Base-by-base conservation (phyloP, 2,329 filamentous ascomycete species). In the Lasiodiplodia theobromae region DNA sequence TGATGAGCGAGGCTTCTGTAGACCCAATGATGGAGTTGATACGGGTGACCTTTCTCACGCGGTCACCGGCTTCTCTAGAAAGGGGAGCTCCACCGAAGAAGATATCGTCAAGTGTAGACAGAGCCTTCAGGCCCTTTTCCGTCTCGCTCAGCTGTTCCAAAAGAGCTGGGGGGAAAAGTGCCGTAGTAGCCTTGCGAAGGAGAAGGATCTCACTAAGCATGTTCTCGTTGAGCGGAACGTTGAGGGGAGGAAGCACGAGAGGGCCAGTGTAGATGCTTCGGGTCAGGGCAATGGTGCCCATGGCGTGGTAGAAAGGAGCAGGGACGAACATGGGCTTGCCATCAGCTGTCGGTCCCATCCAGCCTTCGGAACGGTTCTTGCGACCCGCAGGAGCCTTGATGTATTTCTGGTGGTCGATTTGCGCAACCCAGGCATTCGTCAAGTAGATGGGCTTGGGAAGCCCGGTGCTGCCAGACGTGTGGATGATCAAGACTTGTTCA, bases 381-480 rank as follows among this genome's bases (percentile, higher is more conserved):
- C 71, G 65, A 7, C 71, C 71, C 10, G 58, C 38, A 28, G 71
- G 67, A 34, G 51, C 70, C 14, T 70, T 69, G 31, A 71, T 51
- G 38, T 72, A 71, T 28, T 71, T 69, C 53, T 71, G 60, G 34
- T 73, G 71, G 56, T 71, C 71, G 4, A 67, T 54, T 7, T 69
- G 58, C 4, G 68, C 58, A 14, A 71, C 69, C 71, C 72, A 70
- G 37, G 16, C 44, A 34, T 72, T 68, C 38, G 67, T 72, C 60
- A 71, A 64, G 12, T 52, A 38, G 28, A 80, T 74, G 0, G 77
- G 75, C 60, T 78, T 79, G 0, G 78, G 78, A 5, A 74, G 66
- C 3, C 78, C 78, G 1, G 78, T 81, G 1, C 77, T 76, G 2
- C 78, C 78, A 18, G 75, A 78, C 2, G 78, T 77, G 68, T 80